Evolutionary conservation across 305 asterid species (phyloP).

Genomic region (Caryopteris hybrid): DNA sequence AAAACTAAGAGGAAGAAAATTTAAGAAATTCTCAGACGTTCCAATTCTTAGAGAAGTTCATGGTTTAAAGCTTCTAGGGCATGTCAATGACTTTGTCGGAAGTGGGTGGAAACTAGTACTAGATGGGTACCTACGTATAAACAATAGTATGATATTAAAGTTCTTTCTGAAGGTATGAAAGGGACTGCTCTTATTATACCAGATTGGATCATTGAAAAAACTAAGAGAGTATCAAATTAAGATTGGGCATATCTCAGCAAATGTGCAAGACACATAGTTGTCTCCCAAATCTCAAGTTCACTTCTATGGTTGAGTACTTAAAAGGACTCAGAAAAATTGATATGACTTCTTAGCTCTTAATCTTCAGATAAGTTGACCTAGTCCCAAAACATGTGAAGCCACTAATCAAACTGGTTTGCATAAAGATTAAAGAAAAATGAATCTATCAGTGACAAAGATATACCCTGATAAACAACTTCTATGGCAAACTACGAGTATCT

Average conservation of each 20-base stretch:
- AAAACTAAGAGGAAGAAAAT: too few species aligned
- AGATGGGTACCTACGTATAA: too few species aligned
- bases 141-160: too few species aligned
- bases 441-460: not conserved
- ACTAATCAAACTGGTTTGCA: not conserved
- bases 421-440: not conserved
- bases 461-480: not conserved
- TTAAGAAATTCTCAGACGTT: too few species aligned
- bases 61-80: too few species aligned
- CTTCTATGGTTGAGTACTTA: not conserved
- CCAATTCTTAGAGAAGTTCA: too few species aligned
- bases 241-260: not conserved
- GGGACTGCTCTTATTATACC: not conserved
- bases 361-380: not conserved
- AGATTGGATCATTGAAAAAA: conserved; percentile 1
- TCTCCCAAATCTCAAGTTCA: not conserved
- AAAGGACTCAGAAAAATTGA: not conserved
- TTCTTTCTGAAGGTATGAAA: not conserved
- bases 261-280: not conserved
- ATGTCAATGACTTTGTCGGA: too few species aligned
- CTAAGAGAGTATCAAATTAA: not conserved
- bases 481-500: not conserved
- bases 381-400: not conserved
- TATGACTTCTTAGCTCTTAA: not conserved
- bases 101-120: too few species aligned